phyloP scores from a whole-genome alignment of 345 rosid species.

The Acer yangbiense region DNA sequence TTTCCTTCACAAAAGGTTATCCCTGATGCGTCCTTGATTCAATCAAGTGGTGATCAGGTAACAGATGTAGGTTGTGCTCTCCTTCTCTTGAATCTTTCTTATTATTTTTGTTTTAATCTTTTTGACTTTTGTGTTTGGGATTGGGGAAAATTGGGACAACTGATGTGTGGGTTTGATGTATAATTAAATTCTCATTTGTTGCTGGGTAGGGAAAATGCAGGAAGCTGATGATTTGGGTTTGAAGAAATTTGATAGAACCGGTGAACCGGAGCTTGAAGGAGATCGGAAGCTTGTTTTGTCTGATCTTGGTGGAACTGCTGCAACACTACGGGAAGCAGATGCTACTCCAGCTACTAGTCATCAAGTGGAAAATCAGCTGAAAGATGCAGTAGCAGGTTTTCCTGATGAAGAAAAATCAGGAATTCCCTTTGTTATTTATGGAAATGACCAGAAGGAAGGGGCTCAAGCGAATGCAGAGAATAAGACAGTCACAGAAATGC shows the following conservation, averaged over 20 bases:
- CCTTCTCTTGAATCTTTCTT: conserved; percentile 33
- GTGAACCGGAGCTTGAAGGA: conserved; percentile 27
- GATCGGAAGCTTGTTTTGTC: conserved; percentile 18
- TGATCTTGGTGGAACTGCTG: conserved; percentile 19
- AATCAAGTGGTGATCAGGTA: conserved; percentile 69
- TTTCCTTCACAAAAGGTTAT: conserved; percentile 37
- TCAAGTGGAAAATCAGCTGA: conserved; percentile 18
- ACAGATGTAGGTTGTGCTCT: conserved; percentile 80
- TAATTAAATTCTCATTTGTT: conserved; percentile 76
- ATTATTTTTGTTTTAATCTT: conserved; percentile 14
- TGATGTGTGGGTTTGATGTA: conserved; percentile 38
- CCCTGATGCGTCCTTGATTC: conserved; percentile 46
- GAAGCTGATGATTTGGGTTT: conserved; percentile 59
- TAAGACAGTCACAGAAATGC: conserved; percentile 29
- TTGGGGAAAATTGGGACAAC: conserved; percentile 20
- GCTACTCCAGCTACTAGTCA: conserved; percentile 20
- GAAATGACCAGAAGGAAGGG: conserved; percentile 22
- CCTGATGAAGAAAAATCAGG: conserved; percentile 28
- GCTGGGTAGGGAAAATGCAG: conserved; percentile 97
- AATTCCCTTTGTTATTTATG: conserved; percentile 19
- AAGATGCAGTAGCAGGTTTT: conserved; percentile 25
- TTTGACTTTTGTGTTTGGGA: conserved; percentile 10
- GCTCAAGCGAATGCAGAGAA: conserved; percentile 30
- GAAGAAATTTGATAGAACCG: conserved; percentile 37
- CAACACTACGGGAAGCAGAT: conserved; percentile 32